Evolutionary conservation across 768 basidiomycete species (phyloP).

Genomic region (Mrakia frigida): DNA sequence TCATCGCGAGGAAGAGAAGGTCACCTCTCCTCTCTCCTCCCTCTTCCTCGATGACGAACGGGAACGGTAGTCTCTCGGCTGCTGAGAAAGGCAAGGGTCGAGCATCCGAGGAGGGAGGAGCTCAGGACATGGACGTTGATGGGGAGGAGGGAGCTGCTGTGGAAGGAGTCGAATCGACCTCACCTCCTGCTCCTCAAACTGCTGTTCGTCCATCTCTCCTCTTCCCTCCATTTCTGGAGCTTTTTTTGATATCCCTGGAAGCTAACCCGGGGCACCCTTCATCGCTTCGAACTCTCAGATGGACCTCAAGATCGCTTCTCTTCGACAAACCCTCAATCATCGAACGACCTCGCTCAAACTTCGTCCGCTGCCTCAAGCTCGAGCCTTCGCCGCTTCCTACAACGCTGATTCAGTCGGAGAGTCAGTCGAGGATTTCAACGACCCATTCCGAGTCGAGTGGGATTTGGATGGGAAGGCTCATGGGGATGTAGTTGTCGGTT

Average conservation of each 20-base stretch:
- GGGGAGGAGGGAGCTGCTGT: conserved; percentile 24
- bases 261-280: neutral
- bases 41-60: neutral
- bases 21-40: conserved; percentile 23
- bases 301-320: conserved; percentile 61
- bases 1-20: conserved; percentile 32
- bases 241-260: too few relatives aligned
- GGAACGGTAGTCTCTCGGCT: conserved; percentile 9
- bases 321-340: conserved; percentile 45
- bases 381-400: conserved; percentile 48
- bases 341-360: conserved; percentile 55
- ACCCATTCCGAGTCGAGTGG: conserved; percentile 80
- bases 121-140: conserved; percentile 30
- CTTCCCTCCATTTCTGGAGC: neutral
- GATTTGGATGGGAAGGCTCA: conserved; percentile 52
- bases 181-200: neutral
- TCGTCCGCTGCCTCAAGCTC: conserved; percentile 51
- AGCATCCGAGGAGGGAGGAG: conserved; percentile 28
- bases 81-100: conserved; percentile 31
- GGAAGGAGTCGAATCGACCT: conserved; percentile 27
- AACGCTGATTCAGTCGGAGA: conserved; percentile 62
- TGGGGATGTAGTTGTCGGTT: conserved; percentile 61
- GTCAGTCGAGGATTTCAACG: conserved; percentile 76
- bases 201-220: neutral
- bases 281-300: conserved; percentile 40